Evolutionary conservation across 306 rosid genomes (phyloP).

Genomic region (Malus asiatica): DNA sequence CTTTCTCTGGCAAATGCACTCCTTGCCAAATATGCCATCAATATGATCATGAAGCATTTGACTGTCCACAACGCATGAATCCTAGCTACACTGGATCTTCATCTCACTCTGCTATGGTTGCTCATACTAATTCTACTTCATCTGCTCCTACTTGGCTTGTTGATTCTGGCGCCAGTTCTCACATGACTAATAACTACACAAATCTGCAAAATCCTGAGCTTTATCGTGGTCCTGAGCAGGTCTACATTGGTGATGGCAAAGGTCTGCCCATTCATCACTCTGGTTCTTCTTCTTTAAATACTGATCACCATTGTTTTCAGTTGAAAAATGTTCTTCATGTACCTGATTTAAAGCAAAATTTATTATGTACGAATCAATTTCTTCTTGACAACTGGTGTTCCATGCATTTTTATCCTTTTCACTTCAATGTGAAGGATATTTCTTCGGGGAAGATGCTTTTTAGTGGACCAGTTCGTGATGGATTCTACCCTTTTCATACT

Average conservation of each 20-base stretch:
- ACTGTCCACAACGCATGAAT: background rate
- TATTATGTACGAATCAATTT: background rate
- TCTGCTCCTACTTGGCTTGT: background rate
- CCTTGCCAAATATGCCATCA: fast-evolving
- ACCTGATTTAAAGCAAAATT: background rate
- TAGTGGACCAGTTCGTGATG: too few relatives aligned
- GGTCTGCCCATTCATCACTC: background rate
- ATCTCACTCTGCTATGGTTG: too few relatives aligned
- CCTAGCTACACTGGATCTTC: background rate
- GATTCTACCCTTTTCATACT: background rate
- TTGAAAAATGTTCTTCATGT: background rate
- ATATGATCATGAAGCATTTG: background rate
- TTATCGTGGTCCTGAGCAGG: background rate
- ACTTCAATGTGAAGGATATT: too few relatives aligned
- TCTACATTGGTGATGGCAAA: background rate
- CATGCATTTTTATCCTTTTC: too few relatives aligned
- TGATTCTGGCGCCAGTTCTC: background rate
- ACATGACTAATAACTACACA: background rate
- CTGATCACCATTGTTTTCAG: background rate
- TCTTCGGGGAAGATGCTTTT: too few relatives aligned
- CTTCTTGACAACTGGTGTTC: background rate
- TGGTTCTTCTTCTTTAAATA: background rate
- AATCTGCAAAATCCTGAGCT: background rate
- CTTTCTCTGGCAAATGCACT: background rate
- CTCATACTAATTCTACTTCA: background rate